Evolutionary conservation across 768 basidiomycete species (phyloP).

Genomic region (Leccinellum rugosiceps): DNA sequence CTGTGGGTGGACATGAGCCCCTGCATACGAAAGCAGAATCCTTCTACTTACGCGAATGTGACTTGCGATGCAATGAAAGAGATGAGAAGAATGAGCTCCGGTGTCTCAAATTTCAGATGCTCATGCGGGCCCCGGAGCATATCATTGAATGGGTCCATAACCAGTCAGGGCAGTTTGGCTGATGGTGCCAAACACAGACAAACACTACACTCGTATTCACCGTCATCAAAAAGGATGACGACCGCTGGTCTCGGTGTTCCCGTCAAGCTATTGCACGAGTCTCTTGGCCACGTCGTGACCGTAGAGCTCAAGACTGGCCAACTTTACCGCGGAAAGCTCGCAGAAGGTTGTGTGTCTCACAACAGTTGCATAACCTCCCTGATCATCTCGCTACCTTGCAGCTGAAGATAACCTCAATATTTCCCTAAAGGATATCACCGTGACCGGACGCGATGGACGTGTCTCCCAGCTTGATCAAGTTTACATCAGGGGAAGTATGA

Average conservation of each 20-base stretch:
- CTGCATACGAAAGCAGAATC: no score
- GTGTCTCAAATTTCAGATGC: no score
- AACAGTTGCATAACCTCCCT: constrained; percentile 12
- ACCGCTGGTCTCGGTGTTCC: constrained; percentile 81
- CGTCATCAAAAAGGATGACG: constrained; percentile 32
- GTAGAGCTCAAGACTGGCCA: constrained; percentile 99
- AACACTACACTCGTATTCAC: constrained; percentile 14
- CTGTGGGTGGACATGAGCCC: neutral
- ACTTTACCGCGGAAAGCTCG: constrained; percentile 94
- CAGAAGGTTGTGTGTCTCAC: constrained; percentile 61
- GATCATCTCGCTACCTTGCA: constrained; percentile 35
- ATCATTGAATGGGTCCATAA: neutral
- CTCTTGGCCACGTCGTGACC: constrained; percentile 92
- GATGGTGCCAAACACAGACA: constrained; percentile 13
- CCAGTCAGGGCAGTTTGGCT: neutral
- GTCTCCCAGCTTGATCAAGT: constrained; percentile 99
- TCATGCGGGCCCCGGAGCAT: neutral
- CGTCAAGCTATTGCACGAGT: constrained; percentile 95
- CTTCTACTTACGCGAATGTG: neutral
- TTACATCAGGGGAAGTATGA: constrained; percentile 97
- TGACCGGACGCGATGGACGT: constrained; percentile 96
- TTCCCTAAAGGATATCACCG: constrained; percentile 93
- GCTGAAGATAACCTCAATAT: constrained; percentile 99
- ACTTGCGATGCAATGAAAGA: neutral
- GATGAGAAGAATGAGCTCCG: neutral